A percentile compares a stretch with the other conserved stretches of the same genome.
Conservation (phyloP, 208 protist species). For the Acanthamoeba triangularis region DNA sequence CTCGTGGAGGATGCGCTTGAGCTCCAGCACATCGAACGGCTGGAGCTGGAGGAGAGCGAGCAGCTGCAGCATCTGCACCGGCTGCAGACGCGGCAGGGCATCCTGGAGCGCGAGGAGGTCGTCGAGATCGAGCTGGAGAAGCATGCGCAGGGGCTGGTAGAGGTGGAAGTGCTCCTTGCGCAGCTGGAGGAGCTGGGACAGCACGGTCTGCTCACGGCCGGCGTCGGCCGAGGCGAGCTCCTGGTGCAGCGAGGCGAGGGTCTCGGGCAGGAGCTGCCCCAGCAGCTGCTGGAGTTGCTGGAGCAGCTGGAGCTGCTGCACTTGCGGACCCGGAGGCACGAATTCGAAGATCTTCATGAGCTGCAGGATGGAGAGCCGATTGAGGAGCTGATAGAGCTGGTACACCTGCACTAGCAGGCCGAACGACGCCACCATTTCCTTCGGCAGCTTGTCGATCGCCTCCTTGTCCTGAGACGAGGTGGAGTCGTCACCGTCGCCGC, state of each 20-base stretch:
- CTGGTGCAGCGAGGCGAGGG: slow-evolving; percentile 51
- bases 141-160: slow-evolving; percentile 70
- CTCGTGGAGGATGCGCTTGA: slow-evolving; percentile 11
- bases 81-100: slow-evolving; percentile 46
- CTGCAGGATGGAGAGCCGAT: slow-evolving; percentile 68
- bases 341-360: slow-evolving; percentile 80
- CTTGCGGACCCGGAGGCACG: slow-evolving; percentile 31
- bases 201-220: slow-evolving; percentile 38
- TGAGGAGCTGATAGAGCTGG: slow-evolving; percentile 32
- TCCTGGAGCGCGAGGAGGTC: slow-evolving; percentile 65
- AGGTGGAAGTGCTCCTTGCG: slow-evolving; percentile 80
- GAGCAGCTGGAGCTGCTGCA: slow-evolving; percentile 67
- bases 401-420: slow-evolving; percentile 22
- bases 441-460: slow-evolving; percentile 4
- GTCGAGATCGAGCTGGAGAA: slow-evolving; percentile 70
- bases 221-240: not conserved
- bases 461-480: not conserved
- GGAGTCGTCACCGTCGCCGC: not conserved
- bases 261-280: slow-evolving; percentile 69
- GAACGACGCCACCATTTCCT: slow-evolving; percentile 34
- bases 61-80: slow-evolving; percentile 79
- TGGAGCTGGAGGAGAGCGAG: slow-evolving; percentile 74
- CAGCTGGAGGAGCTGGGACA: slow-evolving; percentile 68
- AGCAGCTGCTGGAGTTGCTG: slow-evolving; percentile 77
- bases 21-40: slow-evolving; percentile 77